Evolutionary conservation across 225 moss, liverwort and hornwort species (phyloP).

Genomic region (Straminergon stramineum): DNA sequence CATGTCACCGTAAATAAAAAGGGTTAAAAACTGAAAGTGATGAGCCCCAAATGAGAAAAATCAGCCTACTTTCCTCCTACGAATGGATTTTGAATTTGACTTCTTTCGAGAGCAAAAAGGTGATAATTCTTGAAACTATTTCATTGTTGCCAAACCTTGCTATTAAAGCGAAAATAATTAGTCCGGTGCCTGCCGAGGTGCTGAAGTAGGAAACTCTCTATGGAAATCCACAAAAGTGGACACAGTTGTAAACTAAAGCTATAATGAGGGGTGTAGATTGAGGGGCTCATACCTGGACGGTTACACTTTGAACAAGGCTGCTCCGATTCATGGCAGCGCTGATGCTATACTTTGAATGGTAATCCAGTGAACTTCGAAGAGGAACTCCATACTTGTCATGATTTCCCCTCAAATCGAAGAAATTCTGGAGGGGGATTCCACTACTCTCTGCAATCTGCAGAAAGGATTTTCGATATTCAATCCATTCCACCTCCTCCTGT

Average conservation of each 20-base stretch:
- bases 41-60: not conserved
- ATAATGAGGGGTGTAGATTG: not conserved
- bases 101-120: not conserved
- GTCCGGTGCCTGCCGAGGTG: not conserved
- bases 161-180: not conserved
- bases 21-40: not conserved
- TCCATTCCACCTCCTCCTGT: conserved; percentile 84
- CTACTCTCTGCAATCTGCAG: conserved; percentile 44
- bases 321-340: conserved; percentile 56
- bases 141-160: not conserved
- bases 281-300: conserved; percentile 41
- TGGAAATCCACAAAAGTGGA: not conserved
- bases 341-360: conserved; percentile 64
- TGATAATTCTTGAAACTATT: not conserved
- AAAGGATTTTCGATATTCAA: conserved; percentile 51
- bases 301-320: conserved; percentile 69
- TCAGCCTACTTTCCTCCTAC: not conserved
- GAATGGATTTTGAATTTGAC: not conserved
- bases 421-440: conserved; percentile 42
- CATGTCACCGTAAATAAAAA: not conserved
- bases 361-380: conserved; percentile 61
- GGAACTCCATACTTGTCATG: conserved; percentile 99
- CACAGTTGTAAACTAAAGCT: not conserved
- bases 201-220: not conserved
- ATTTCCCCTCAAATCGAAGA: conserved; percentile 84